These are phyloP conservation scores for Trypanosoma melophagium DNA, from an alignment of 208 protist genomes.

Conservation along the genomic window DNA sequence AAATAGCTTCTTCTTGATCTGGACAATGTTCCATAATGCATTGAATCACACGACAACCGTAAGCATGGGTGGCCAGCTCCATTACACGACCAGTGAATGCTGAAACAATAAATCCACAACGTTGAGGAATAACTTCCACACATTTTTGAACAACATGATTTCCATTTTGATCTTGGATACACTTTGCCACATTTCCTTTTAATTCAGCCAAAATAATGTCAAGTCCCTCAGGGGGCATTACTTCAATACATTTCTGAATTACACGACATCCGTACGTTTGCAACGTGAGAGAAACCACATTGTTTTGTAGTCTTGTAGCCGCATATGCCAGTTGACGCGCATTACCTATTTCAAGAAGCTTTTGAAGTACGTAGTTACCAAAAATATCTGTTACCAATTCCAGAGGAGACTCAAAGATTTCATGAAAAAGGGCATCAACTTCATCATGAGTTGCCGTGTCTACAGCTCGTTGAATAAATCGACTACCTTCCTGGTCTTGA, in stretches of 20 bases:
- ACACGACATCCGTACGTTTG: conserved; percentile 98
- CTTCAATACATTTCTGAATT: conserved; percentile 97
- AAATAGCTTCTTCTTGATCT: conserved; percentile 87
- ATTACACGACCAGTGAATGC: conserved; percentile 93
- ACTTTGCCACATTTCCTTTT: conserved; percentile 93
- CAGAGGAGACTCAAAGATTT: conserved; percentile 90
- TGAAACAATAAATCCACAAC: conserved; percentile 96
- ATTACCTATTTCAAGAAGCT: conserved; percentile 96
- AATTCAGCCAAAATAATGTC: conserved; percentile 93
- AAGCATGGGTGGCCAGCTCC: conserved; percentile 97
- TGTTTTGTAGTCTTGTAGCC: conserved; percentile 77
- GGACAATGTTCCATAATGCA: conserved; percentile 96
- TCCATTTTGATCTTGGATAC: conserved; percentile 99
- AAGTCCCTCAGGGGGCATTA: conserved; percentile 81
- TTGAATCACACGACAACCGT: conserved; percentile 99
- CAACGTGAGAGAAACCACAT: conserved; percentile 94
- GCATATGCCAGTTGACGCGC: conserved; percentile 78
- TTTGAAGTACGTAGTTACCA: conserved; percentile 99
- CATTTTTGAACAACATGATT: conserved; percentile 99
- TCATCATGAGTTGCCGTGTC: conserved; percentile 84
- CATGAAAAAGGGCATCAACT: conserved; percentile 89
- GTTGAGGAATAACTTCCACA: conserved; percentile 94
- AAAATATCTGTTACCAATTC: conserved; percentile 97
- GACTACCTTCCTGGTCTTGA: conserved; percentile 96
- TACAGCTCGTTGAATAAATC: conserved; percentile 97